phyloP scores from a whole-genome alignment of 2,329 filamentous ascomycete genomes.

The Aspergillus ustus region DNA sequence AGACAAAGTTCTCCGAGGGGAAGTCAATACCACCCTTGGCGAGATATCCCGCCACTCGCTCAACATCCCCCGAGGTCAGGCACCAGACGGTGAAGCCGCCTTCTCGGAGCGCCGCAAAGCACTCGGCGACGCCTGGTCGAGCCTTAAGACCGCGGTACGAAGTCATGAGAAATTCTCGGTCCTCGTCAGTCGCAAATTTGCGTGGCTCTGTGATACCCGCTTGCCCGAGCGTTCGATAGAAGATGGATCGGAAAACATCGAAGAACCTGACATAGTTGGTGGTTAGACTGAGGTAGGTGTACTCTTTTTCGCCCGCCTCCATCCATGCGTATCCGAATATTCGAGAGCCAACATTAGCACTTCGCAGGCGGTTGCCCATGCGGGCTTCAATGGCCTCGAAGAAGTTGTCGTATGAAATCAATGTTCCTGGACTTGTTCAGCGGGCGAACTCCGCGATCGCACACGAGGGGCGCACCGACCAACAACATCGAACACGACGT shows the following conservation, averaged over 20 bases:
- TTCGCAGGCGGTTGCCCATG: constrained; percentile 43
- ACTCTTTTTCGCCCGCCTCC: constrained; percentile 50
- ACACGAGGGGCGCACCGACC: too few relatives aligned
- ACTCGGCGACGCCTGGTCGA: constrained; percentile 43
- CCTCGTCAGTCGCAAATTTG: constrained; percentile 42
- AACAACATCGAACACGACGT: too few relatives aligned
- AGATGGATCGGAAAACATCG: constrained; percentile 44
- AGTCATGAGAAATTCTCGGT: constrained; percentile 42
- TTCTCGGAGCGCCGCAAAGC: constrained; percentile 40
- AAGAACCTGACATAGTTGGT: constrained; percentile 45
- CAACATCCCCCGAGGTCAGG: constrained; percentile 33
- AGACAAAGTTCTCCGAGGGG: constrained; percentile 31
- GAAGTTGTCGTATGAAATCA: constrained; percentile 47
- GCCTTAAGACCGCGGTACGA: constrained; percentile 39
- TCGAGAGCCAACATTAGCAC: constrained; percentile 40
- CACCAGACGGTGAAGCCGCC: constrained; percentile 37
- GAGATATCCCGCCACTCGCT: constrained; percentile 32
- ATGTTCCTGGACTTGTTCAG: constrained; percentile 38
- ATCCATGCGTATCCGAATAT: constrained; percentile 50
- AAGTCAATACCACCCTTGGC: constrained; percentile 29
- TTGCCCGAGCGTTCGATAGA: constrained; percentile 50
- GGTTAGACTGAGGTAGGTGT: constrained; percentile 50
- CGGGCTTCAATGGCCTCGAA: constrained; percentile 43
- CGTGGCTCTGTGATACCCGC: constrained; percentile 46
- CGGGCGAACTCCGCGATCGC: background rate